Conservation (phyloP, 768 basidiomycete species). For the Mycena capillaripes region DNA sequence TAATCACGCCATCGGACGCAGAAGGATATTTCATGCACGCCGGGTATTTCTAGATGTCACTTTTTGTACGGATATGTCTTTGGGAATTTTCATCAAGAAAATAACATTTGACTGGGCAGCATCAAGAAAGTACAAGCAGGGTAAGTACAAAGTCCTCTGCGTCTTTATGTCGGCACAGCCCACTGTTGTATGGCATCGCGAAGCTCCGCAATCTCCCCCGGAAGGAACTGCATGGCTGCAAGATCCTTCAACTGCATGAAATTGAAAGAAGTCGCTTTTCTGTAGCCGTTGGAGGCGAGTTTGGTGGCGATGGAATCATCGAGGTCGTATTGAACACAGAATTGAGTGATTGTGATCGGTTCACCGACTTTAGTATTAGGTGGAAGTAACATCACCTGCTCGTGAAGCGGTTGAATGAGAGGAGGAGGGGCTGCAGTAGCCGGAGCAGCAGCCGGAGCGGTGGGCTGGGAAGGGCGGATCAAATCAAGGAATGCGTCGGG, state of each 20-base stretch:
- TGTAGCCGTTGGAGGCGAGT: background rate
- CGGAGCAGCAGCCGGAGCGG: background rate
- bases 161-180: no score
- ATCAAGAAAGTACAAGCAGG: no score
- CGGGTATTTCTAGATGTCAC: no score
- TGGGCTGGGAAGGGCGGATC: background rate
- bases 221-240: background rate
- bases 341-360: background rate
- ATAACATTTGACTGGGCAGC: no score
- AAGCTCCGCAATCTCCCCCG: conserved; percentile 22
- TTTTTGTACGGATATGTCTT: no score
- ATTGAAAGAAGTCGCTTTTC: background rate
- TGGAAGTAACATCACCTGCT: background rate
- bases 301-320: background rate
- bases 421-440: background rate
- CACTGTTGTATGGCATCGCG: conserved; percentile 6
- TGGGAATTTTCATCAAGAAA: no score
- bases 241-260: background rate
- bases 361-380: background rate
- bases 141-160: no score
- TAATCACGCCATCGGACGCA: no score
- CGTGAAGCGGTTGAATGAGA: background rate
- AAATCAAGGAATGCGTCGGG: background rate
- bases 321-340: background rate
- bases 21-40: no score